Evolutionary conservation across 2,329 filamentous ascomycete species (phyloP), one percentile per base, ranked within the genome.

Genomic region (Alternaria solani): DNA sequence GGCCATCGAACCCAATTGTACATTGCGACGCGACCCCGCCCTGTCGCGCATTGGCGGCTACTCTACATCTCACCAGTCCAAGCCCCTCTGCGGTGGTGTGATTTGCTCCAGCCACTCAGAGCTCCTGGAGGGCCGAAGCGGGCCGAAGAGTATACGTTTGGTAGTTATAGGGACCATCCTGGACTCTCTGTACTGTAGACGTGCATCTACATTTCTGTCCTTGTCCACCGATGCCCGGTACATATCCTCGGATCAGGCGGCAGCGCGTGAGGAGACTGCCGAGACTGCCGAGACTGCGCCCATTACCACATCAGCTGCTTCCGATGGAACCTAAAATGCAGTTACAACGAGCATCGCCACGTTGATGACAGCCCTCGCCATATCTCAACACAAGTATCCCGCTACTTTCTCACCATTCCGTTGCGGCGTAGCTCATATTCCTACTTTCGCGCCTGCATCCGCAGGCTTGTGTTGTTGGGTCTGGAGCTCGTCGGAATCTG

Each of bases 71-170:
- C 46, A 25, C 30, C 32, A 49, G 46, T 48, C 46, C 18, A 25
- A 20, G 34, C 30, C 46, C 32, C 30, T 32, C 46, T 52, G 20
- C 46, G 7, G 46, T 59, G 46, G 52, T 55, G 51, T 59, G 23
- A 55, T 51, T 23, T 51, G 25, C 16, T 7, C 44, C 54, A 47
- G 51, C 28, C 51, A 30, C 32, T 44, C 23, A 32, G n/a, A 46
- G 52, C 30, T 38, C 11, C 57, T 43, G 44, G 43, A 32, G 30
- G 25, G 57, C 52, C 39, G 44, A 51, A 39, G 39, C 32, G 44
- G 23, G 11, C 57, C 57, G 43, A 44, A 18, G 38, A 49, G 38
- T 38, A 36, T 49, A 20, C 34, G 20, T 38, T 34, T 36, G 43
- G 18, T 11, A 20, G 42, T 43, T 32, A 23, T 43, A 42, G 38